Percentiles rank a stretch among this genome's conserved stretches.
Evolutionary conservation across 805 yeast species (phyloP).

Genomic region (Yarrowia phangngaensis): DNA sequence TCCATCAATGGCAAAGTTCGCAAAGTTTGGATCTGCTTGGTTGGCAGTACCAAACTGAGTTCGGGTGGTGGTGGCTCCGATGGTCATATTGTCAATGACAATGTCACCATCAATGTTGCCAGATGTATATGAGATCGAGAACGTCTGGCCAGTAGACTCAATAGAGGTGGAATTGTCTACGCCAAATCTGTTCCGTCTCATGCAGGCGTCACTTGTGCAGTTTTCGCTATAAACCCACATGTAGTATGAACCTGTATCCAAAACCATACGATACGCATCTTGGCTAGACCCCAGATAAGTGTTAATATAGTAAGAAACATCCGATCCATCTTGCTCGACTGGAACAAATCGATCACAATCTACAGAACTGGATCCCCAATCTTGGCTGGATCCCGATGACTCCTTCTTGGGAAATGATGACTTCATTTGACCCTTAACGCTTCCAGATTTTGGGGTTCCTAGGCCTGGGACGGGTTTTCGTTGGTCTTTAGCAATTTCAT

Average conservation of each 20-base stretch:
- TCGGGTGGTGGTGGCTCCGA: constrained; percentile 41
- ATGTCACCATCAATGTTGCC: constrained; percentile 53
- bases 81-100: constrained; percentile 41
- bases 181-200: constrained; percentile 33
- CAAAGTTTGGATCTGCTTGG: constrained; percentile 52
- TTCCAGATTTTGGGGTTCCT: neutral
- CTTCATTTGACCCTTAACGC: neutral
- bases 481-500: neutral
- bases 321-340: constrained; percentile 34
- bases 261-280: constrained; percentile 48
- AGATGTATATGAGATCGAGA: constrained; percentile 51
- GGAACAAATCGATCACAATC: constrained; percentile 18
- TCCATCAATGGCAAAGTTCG: constrained; percentile 53
- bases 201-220: constrained; percentile 49
- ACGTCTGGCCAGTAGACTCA: constrained; percentile 36
- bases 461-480: neutral
- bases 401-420: neutral
- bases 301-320: constrained; percentile 36
- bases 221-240: constrained; percentile 57
- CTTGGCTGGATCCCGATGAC: neutral
- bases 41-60: constrained; percentile 53
- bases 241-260: constrained; percentile 65
- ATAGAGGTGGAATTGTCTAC: constrained; percentile 28
- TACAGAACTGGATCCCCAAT: neutral
- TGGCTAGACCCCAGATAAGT: constrained; percentile 32